A percentile compares a stretch with the other conserved stretches of the same genome.
phyloP scores from a whole-genome alignment of 768 basidiomycete genomes.

The Tricholoma furcatifolium region DNA sequence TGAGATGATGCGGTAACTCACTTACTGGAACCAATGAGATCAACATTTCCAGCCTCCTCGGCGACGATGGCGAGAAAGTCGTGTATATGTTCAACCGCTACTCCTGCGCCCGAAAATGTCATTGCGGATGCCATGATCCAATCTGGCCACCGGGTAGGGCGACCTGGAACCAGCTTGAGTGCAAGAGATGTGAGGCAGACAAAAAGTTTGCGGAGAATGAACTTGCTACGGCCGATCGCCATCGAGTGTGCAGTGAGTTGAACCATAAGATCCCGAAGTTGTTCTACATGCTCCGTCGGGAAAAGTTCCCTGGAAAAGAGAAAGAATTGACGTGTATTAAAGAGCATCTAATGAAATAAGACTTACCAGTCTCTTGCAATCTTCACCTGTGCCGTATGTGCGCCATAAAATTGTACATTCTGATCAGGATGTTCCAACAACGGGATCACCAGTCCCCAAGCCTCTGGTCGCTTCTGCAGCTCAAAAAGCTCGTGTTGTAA shows the following conservation, averaged over 20 bases:
- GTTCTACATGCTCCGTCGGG: slow-evolving; percentile 56
- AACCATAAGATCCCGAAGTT: slow-evolving; percentile 66
- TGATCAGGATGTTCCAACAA: slow-evolving; percentile 68
- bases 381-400: slow-evolving; percentile 93
- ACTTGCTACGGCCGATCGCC: slow-evolving; percentile 53
- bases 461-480: slow-evolving; percentile 72
- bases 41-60: slow-evolving; percentile 77
- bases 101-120: slow-evolving; percentile 58
- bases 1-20: slow-evolving; percentile 35
- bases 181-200: slow-evolving; percentile 81
- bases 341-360: background rate
- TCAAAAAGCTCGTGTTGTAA: slow-evolving; percentile 75
- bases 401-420: slow-evolving; percentile 93
- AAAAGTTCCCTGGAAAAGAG: slow-evolving; percentile 56
- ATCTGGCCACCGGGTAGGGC: slow-evolving; percentile 64
- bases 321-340: background rate
- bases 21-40: slow-evolving; percentile 73
- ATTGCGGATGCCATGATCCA: slow-evolving; percentile 72
- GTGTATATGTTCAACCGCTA: slow-evolving; percentile 57
- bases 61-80: slow-evolving; percentile 83
- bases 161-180: slow-evolving; percentile 61
- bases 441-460: slow-evolving; percentile 83
- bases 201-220: slow-evolving; percentile 85
- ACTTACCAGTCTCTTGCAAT: slow-evolving; percentile 88
- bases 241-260: slow-evolving; percentile 69